Evolutionary conservation across 768 basidiomycete species (phyloP), one percentile per base, ranked within the genome.

Genomic region (Phanerochaete carnosa): DNA sequence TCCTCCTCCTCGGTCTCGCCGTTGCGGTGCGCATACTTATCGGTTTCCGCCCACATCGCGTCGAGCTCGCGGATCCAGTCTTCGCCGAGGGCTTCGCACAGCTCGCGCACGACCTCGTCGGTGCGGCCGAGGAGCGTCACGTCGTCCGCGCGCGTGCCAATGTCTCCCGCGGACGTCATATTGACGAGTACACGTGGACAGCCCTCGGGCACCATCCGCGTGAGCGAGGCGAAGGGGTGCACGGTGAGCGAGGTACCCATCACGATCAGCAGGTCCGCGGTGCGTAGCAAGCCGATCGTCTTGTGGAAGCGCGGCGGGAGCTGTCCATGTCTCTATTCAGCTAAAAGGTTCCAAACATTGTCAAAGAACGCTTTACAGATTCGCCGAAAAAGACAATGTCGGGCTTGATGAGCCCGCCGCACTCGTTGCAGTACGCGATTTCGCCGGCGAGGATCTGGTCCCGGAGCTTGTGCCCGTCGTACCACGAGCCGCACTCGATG

Each of bases 371-470:
- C 75, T 86, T 32, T 69, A 90, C 87, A 37, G 80, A 69, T 74
- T 94, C 90, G 25, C 95, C 94, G 67, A 96, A 95, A 75, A 96
- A 95, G 13, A 96, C 92, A 45, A 96, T 96, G 68, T 96, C 91
- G n/a, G 94, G 94, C 72, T 95, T 94, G 16, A 95, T 87, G 39
- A 92, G 77, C 0, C 92, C 93, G 1, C 75, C 77, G 64, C 94
- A 94, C 23, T 66, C 58, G 33, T 78, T 69, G 70, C 96, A 98
- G 51, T 75, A 79, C 5, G 94, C 86, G 15, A 92, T 85, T 62
- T 83, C 72, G 45, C 86, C 86, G n/a, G 75, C 71, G 59, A 80
- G 71, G 32, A 96, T 82, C 5, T 81, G 78, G 16, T 77, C 72
- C 69, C 81, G 83, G 79, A 98, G 93, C 68, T 84, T 83, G 6